phyloP scores from a whole-genome alignment of 148 eudicot species.

The Drosera capensis region DNA sequence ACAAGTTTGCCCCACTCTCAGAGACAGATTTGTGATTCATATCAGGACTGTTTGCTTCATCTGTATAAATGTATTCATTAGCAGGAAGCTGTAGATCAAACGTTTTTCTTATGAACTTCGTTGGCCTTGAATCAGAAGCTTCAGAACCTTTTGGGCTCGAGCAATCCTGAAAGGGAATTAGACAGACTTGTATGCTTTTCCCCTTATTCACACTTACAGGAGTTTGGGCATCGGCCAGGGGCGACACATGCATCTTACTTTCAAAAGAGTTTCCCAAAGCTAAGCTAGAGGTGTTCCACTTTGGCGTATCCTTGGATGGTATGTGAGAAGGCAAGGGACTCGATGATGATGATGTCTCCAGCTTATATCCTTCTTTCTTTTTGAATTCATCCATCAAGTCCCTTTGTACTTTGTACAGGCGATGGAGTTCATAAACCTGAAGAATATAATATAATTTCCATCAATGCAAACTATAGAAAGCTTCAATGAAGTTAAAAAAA shows the following conservation, averaged over 20 bases:
- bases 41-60: conserved; percentile 21
- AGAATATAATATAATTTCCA: neutral
- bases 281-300: conserved; percentile 33
- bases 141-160: conserved; percentile 35
- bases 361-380: conserved; percentile 29
- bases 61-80: conserved; percentile 52
- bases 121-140: conserved; percentile 56
- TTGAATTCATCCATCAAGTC: conserved; percentile 59
- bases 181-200: conserved; percentile 18
- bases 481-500: no score
- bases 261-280: conserved; percentile 22
- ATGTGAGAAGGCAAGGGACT: conserved; percentile 38
- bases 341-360: conserved; percentile 55
- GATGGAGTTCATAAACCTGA: conserved; percentile 77
- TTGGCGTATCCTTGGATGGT: conserved; percentile 29
- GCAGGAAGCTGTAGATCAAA: conserved; percentile 75
- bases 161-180: conserved; percentile 20
- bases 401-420: conserved; percentile 56
- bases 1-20: conserved; percentile 12
- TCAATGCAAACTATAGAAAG: neutral
- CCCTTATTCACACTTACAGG: conserved; percentile 28
- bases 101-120: conserved; percentile 50
- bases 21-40: conserved; percentile 11
- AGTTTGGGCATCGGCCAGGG: conserved; percentile 20
- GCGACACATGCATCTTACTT: conserved; percentile 16